Percentiles rank a stretch among this genome's conserved stretches.
These are phyloP conservation scores for Paulownia fortunei DNA, from an alignment of 257 asterid species.

Conservation along the genomic window DNA sequence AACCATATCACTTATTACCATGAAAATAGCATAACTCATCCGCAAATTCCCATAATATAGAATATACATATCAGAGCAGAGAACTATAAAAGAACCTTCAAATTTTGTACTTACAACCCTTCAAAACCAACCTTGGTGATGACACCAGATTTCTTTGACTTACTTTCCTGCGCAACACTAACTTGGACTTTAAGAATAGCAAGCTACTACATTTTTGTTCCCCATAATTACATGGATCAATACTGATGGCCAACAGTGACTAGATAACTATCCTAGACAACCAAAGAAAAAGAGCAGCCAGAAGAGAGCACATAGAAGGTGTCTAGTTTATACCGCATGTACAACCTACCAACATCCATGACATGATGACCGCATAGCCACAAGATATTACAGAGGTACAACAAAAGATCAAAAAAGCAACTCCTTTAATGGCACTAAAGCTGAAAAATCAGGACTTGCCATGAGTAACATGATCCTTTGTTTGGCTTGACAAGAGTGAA, in stretches of 20 bases:
- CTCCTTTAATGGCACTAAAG: neutral
- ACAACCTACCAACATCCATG: neutral
- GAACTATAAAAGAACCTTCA: neutral
- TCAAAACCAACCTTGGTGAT: neutral
- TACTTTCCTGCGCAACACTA: no score
- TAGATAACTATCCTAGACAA: neutral
- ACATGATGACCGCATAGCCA: neutral
- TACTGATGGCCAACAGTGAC: neutral
- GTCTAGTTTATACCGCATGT: neutral
- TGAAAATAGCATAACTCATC: neutral
- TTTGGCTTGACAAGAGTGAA: constrained; percentile 95
- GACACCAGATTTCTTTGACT: no score
- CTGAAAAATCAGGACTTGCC: constrained; percentile 61
- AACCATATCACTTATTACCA: neutral
- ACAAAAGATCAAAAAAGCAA: neutral
- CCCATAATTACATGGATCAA: neutral
- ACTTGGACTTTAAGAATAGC: neutral
- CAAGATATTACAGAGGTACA: neutral
- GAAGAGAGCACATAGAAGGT: neutral
- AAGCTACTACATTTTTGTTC: no score
- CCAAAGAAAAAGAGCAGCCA: neutral
- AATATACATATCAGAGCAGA: neutral
- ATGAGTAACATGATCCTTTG: constrained; percentile 89
- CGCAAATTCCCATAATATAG: constrained; percentile 1
- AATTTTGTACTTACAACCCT: no score